Percentiles rank a stretch among this genome's conserved stretches.
Conservation (phyloP, 352 stramenopile genomes). For the Pseudoperonospora humuli region DNA sequence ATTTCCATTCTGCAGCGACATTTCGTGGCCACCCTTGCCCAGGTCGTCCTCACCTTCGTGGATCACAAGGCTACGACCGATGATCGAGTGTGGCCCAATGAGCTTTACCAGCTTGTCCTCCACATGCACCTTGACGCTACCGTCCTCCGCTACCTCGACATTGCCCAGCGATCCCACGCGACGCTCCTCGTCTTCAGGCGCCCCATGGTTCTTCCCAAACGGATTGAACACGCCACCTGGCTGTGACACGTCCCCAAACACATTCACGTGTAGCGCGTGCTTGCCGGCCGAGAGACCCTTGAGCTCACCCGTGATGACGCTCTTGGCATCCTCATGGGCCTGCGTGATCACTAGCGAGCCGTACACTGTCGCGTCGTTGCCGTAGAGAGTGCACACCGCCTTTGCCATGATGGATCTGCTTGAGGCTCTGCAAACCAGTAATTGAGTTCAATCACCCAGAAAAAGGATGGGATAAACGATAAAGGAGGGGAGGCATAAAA, state of each 20-base stretch:
- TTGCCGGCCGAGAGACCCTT: slow-evolving; percentile 81
- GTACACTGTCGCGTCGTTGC: slow-evolving; percentile 74
- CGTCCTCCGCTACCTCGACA: slow-evolving; percentile 81
- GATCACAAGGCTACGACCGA: slow-evolving; percentile 93
- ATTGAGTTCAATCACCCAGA: background rate
- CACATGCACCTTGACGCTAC: slow-evolving; percentile 87
- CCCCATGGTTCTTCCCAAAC: slow-evolving; percentile 97
- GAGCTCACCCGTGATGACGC: slow-evolving; percentile 75
- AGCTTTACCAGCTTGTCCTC: slow-evolving; percentile 95
- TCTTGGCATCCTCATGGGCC: slow-evolving; percentile 84
- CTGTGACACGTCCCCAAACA: slow-evolving; percentile 92
- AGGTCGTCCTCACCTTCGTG: slow-evolving; percentile 94
- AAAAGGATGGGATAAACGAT: background rate
- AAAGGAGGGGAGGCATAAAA: background rate
- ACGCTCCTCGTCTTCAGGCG: slow-evolving; percentile 91
- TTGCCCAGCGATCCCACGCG: slow-evolving; percentile 94
- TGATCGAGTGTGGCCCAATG: slow-evolving; percentile 96
- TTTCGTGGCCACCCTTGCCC: slow-evolving; percentile 94
- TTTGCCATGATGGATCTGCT: slow-evolving; percentile 43
- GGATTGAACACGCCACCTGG: slow-evolving; percentile 95
- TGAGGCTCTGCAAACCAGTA: background rate
- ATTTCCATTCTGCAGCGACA: slow-evolving; percentile 95
- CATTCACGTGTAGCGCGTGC: slow-evolving; percentile 93
- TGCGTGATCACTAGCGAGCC: slow-evolving; percentile 76
- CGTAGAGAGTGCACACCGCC: slow-evolving; percentile 82